These are phyloP conservation scores for Hypericum androsaemum DNA, from an alignment of 345 rosid genomes.

Conservation along the genomic window DNA sequence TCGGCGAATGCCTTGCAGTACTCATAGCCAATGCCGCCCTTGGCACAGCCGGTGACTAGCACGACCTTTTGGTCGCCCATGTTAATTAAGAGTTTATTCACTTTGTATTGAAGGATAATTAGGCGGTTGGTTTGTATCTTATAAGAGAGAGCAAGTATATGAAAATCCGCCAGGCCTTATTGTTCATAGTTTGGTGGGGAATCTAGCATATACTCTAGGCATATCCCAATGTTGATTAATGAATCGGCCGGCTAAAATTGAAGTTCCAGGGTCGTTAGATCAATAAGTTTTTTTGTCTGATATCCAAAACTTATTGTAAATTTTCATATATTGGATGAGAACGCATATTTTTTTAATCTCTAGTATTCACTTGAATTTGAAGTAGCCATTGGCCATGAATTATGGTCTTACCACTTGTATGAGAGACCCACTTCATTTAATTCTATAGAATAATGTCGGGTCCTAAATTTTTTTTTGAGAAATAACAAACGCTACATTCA, in stretches of 20 bases:
- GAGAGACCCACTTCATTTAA: too few species aligned
- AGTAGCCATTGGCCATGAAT: too few species aligned
- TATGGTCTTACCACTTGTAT: too few species aligned
- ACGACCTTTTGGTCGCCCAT: constrained; percentile 40
- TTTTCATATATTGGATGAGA: too few species aligned
- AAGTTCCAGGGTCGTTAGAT: not conserved
- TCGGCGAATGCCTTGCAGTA: constrained; percentile 54
- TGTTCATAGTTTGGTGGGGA: constrained; percentile 3
- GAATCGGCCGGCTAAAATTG: constrained; percentile 16
- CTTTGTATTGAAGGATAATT: not conserved
- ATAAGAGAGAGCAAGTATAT: not conserved
- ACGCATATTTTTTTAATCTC: too few species aligned
- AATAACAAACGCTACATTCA: too few species aligned
- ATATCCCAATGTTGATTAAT: constrained; percentile 17
- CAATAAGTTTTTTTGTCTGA: too few species aligned
- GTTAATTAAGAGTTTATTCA: not conserved
- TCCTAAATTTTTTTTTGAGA: too few species aligned
- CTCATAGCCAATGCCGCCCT: constrained; percentile 59
- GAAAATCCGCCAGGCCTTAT: constrained; percentile 7
- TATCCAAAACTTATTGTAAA: too few species aligned
- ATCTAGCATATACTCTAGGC: constrained; percentile 15
- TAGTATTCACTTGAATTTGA: too few species aligned
- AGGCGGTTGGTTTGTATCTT: not conserved
- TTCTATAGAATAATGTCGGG: too few species aligned
- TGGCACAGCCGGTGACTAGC: constrained; percentile 57